These are phyloP conservation scores for Coemansia umbellata DNA, from an alignment of 192 early-diverging fungal species.

Conservation along the genomic window DNA sequence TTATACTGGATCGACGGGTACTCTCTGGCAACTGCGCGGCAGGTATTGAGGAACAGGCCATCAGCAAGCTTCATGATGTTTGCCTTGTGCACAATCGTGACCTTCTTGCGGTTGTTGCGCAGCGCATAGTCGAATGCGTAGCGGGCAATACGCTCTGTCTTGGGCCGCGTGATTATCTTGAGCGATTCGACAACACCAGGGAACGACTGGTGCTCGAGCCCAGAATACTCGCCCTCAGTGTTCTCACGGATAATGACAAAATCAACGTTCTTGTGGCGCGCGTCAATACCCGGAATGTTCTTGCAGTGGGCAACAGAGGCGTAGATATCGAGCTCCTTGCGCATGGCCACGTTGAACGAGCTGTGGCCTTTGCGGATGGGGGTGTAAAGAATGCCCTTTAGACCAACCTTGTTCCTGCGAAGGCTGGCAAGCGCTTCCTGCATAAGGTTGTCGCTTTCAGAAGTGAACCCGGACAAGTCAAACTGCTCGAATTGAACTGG, in stretches of 20 bases:
- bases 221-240: slow-evolving; percentile 99
- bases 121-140: slow-evolving; percentile 99
- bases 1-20: slow-evolving; percentile 91
- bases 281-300: slow-evolving; percentile 82
- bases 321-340: slow-evolving; percentile 98
- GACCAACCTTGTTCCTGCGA: slow-evolving; percentile 91
- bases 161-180: slow-evolving; percentile 94
- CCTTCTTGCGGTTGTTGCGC: slow-evolving; percentile 96
- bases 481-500: slow-evolving; percentile 98
- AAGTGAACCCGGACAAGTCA: slow-evolving; percentile 90
- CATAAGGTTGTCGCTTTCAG: slow-evolving; percentile 74
- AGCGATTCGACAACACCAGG: slow-evolving; percentile 98
- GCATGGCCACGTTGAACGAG: slow-evolving; percentile 94
- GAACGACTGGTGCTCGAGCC: slow-evolving; percentile 96
- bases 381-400: slow-evolving; percentile 93
- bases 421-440: slow-evolving; percentile 90
- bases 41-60: slow-evolving; percentile 95
- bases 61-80: slow-evolving; percentile 99
- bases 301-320: slow-evolving; percentile 89
- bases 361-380: slow-evolving; percentile 86
- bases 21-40: slow-evolving; percentile 92
- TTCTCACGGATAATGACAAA: slow-evolving; percentile 99
- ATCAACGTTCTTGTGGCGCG: slow-evolving; percentile 91
- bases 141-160: slow-evolving; percentile 98
- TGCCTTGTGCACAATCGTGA: slow-evolving; percentile 99